These are phyloP conservation scores for Ustilaginoidea virens DNA, from an alignment of 2,329 filamentous ascomycete genomes.

Conservation along the genomic window DNA sequence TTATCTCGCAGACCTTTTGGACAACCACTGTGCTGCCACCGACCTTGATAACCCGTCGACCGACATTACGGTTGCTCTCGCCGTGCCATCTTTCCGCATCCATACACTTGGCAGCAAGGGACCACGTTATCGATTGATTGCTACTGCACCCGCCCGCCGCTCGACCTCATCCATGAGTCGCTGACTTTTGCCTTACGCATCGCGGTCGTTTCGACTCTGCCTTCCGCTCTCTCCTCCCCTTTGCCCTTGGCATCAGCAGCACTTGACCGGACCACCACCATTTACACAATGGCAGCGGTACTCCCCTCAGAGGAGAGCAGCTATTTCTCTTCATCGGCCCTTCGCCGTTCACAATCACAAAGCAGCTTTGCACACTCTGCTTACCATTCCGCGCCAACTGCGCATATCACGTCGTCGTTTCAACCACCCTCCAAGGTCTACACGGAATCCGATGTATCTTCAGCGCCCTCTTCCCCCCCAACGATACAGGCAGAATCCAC, in stretches of 20 bases:
- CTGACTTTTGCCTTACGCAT: background rate
- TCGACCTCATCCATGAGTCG: conserved; percentile 1
- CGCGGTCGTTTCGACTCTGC: background rate
- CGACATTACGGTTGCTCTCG: too few relatives aligned
- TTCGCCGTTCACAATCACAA: conserved; percentile 47
- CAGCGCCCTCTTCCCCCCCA: conserved; percentile 40
- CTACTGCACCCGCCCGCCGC: too few relatives aligned
- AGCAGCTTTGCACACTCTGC: conserved; percentile 33
- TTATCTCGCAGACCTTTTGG: too few relatives aligned
- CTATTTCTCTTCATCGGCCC: conserved; percentile 36
- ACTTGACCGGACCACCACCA: too few relatives aligned
- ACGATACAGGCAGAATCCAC: conserved; percentile 36
- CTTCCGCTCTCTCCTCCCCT: background rate
- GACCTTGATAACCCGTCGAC: too few relatives aligned
- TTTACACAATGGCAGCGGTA: conserved; percentile 41
- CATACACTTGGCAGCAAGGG: too few relatives aligned
- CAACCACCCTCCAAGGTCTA: conserved; percentile 25
- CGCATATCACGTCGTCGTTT: conserved; percentile 24
- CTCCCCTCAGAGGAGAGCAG: conserved; percentile 40
- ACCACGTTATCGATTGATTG: too few relatives aligned
- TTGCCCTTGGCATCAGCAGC: background rate
- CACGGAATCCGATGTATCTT: conserved; percentile 33
- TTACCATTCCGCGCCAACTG: conserved; percentile 30
- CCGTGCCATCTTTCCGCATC: too few relatives aligned
- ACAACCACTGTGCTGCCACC: too few relatives aligned